These are phyloP conservation scores for Mortierella sp. DNA, from an alignment of 371 early-diverging fungal genomes.

Conservation along the genomic window DNA sequence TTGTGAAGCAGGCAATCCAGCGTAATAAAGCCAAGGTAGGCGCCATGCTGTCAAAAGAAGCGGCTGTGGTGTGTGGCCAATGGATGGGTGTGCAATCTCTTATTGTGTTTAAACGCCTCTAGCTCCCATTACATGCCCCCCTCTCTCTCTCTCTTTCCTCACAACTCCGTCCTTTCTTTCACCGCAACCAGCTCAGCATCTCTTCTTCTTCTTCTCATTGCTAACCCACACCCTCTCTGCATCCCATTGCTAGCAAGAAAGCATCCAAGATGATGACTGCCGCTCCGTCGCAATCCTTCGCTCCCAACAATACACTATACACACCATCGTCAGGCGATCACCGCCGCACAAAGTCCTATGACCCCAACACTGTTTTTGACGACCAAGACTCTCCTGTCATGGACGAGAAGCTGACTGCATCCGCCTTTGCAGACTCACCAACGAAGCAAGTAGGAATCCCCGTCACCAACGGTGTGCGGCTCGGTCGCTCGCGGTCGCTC, in stretches of 20 bases:
- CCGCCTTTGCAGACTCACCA: constrained; percentile 22
- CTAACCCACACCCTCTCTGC: not conserved
- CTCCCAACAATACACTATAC: constrained; percentile 7
- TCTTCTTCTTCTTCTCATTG: constrained; percentile 5
- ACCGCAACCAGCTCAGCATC: too few species aligned
- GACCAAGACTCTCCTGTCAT: constrained; percentile 15
- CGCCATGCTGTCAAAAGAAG: too few species aligned
- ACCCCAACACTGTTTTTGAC: constrained; percentile 22
- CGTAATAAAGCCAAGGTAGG: too few species aligned
- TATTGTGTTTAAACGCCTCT: too few species aligned
- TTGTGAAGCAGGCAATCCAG: too few species aligned
- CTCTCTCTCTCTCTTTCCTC: too few species aligned
- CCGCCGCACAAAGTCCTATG: constrained; percentile 39
- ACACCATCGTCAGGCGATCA: constrained; percentile 27
- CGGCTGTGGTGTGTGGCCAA: too few species aligned
- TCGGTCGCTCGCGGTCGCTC: constrained; percentile 43
- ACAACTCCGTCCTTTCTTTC: too few species aligned
- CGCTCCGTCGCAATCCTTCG: constrained; percentile 10
- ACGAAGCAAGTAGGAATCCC: constrained; percentile 2
- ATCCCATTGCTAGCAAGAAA: too few species aligned
- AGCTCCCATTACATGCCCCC: too few species aligned
- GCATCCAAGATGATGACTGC: constrained; percentile 40
- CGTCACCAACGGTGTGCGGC: constrained; percentile 8
- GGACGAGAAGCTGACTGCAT: constrained; percentile 26
- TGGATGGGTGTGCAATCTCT: too few species aligned